Evolutionary conservation across 2,329 filamentous ascomycete genomes (phyloP).

Genomic region (Pyrenophora teres): DNA sequence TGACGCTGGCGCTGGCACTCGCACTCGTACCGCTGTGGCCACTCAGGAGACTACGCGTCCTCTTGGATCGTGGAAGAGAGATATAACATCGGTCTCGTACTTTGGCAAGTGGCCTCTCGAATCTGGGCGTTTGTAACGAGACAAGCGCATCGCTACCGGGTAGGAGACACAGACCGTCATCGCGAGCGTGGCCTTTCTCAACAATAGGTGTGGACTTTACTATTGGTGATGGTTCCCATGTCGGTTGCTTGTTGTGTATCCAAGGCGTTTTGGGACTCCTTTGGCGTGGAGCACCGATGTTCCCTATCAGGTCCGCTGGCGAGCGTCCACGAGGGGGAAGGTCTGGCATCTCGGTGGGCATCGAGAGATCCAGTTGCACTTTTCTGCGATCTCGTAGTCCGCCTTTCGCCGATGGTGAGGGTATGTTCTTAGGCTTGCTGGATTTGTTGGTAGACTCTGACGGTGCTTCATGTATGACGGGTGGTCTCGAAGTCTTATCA

Average conservation of each 20-base stretch:
- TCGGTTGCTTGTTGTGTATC: constrained; percentile 15
- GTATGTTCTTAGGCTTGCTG: not conserved
- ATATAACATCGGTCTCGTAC: constrained; percentile 21
- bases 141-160: constrained; percentile 12
- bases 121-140: constrained; percentile 10
- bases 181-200: constrained; percentile 15
- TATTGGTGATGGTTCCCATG: constrained; percentile 14
- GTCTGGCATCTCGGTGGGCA: constrained; percentile 27
- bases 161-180: constrained; percentile 8
- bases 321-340: constrained; percentile 26
- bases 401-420: constrained; percentile 10
- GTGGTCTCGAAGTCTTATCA: constrained; percentile 4
- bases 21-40: not conserved
- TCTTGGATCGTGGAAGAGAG: constrained; percentile 10
- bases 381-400: constrained; percentile 37
- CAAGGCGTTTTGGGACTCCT: constrained; percentile 37
- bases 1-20: constrained; percentile 9
- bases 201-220: constrained; percentile 19
- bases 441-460: not conserved
- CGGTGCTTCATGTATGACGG: constrained; percentile 1
- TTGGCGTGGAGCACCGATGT: constrained; percentile 27
- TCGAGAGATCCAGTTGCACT: constrained; percentile 33
- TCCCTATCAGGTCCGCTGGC: constrained; percentile 16
- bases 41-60: constrained; percentile 13
- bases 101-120: constrained; percentile 13